Conservation (phyloP, 257 asterid genomes). For the Ehretia macrophylla region DNA sequence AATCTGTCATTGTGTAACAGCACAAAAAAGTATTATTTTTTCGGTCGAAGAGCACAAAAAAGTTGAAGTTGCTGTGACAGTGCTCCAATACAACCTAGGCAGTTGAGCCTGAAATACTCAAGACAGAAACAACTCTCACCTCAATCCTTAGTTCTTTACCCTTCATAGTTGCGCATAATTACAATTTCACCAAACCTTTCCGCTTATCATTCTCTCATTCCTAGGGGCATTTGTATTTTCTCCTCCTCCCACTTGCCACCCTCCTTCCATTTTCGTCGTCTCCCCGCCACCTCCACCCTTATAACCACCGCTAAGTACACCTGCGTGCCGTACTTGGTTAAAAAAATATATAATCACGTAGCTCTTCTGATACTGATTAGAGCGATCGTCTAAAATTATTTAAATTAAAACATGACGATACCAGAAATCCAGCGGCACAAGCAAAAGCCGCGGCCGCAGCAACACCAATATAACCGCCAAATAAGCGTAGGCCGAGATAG, state of each 20-base stretch:
- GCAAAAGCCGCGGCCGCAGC: slow-evolving; percentile 1
- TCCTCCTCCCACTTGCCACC: not conserved
- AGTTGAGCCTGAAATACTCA: not conserved
- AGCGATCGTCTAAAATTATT: no score
- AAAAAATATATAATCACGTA: no score
- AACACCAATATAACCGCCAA: not conserved
- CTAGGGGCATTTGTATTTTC: no score
- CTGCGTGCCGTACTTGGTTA: no score
- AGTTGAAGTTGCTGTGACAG: no score
- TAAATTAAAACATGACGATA: not conserved
- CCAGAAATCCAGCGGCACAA: not conserved
- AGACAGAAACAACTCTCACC: not conserved
- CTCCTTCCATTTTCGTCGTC: no score
- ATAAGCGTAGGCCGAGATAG: slow-evolving; percentile 5
- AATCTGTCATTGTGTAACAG: no score
- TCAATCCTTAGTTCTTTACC: not conserved
- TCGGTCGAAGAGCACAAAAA: no score
- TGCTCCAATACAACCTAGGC: not conserved
- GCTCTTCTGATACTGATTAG: not conserved
- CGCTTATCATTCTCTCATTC: not conserved
- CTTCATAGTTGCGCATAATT: not conserved
- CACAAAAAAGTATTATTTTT: no score
- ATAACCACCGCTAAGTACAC: not conserved
- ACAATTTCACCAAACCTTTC: not conserved
- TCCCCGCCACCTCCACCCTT: not conserved